Conservation (phyloP, 1,284 basidiomycete species). For the Ustilago lituana region DNA sequence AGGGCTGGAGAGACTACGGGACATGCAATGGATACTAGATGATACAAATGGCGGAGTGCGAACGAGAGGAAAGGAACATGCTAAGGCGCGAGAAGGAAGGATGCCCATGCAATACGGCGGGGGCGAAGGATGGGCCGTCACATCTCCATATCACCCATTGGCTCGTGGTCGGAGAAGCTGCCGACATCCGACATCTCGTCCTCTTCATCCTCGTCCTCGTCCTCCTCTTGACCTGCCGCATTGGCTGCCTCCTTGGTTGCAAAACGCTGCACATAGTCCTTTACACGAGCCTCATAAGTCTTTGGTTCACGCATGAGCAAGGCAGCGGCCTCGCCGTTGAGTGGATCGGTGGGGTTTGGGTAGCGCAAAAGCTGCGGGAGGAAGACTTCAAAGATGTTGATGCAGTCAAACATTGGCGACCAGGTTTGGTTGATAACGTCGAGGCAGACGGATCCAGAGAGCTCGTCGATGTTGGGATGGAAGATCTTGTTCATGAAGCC, state of each 20-base stretch:
- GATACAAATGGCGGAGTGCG: conserved; percentile 19
- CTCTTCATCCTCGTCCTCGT: conserved; percentile 54
- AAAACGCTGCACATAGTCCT: conserved; percentile 57
- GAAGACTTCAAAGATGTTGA: conserved; percentile 99
- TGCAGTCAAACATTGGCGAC: conserved; percentile 77
- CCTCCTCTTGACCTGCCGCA: conserved; percentile 44
- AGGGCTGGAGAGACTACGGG: background rate
- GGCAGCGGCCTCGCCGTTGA: conserved; percentile 97
- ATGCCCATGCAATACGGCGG: too few species aligned
- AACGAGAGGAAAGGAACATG: background rate
- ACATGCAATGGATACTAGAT: conserved; percentile 18
- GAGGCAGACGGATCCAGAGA: conserved; percentile 69
- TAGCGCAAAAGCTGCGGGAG: conserved; percentile 95
- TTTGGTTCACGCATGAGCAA: conserved; percentile 96
- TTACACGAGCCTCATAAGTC: conserved; percentile 68
- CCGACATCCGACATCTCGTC: conserved; percentile 65
- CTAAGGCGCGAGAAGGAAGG: too few species aligned
- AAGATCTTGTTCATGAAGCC: conserved; percentile 99
- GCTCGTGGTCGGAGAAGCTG: conserved; percentile 56
- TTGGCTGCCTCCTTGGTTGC: conserved; percentile 52
- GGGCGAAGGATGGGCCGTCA: conserved; percentile 9
- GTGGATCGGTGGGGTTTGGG: conserved; percentile 95
- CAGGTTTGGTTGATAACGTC: conserved; percentile 65
- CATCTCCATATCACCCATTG: conserved; percentile 54
- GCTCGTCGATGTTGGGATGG: conserved; percentile 96